Conservation (phyloP, 768 basidiomycete species). For the Tulasnella sp. region DNA sequence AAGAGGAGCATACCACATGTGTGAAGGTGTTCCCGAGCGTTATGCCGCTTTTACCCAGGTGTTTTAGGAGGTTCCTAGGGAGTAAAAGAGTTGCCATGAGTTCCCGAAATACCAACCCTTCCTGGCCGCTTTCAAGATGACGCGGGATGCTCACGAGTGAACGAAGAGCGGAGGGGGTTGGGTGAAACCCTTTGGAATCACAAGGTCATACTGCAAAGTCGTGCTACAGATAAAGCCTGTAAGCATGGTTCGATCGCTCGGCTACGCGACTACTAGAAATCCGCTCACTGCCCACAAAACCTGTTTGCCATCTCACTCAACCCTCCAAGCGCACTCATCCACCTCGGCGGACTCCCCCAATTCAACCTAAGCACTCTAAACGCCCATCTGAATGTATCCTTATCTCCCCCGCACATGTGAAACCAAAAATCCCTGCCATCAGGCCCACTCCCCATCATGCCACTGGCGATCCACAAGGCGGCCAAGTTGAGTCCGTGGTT, state of each 20-base stretch:
- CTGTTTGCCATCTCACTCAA: not conserved
- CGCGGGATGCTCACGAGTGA: no score
- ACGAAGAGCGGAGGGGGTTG: no score
- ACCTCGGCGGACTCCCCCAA: constrained; percentile 27
- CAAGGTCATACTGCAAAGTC: no score
- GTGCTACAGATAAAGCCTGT: not conserved
- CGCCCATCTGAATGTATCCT: constrained; percentile 26
- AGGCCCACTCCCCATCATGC: constrained; percentile 30
- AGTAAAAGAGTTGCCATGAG: no score
- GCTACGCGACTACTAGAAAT: no score
- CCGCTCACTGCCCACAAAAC: constrained; percentile 7
- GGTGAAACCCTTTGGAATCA: no score
- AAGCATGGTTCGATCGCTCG: not conserved
- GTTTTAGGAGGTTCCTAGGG: constrained; percentile 4
- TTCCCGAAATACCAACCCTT: no score
- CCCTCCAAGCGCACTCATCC: constrained; percentile 18
- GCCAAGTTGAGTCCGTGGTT: constrained; percentile 31
- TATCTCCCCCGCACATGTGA: constrained; percentile 27
- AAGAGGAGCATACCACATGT: no score
- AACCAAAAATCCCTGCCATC: constrained; percentile 32
- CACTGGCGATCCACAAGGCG: constrained; percentile 23
- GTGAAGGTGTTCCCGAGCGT: no score
- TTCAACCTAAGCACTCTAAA: constrained; percentile 28
- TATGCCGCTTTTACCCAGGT: not conserved
- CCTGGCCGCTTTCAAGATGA: not conserved